These are phyloP conservation scores for Myxozyma neglecta DNA, from an alignment of 805 yeast species.

Conservation along the genomic window DNA sequence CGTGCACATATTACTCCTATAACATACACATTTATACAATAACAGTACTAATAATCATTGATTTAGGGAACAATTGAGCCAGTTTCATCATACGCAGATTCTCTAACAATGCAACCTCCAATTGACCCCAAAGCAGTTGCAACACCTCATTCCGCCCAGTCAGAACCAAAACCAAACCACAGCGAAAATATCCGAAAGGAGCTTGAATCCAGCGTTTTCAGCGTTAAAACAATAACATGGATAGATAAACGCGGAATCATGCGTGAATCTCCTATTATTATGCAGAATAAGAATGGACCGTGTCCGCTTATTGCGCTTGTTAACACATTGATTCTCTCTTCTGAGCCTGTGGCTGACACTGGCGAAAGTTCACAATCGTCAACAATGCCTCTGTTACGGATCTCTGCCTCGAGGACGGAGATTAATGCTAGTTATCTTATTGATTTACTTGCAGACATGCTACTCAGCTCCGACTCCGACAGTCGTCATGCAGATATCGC, in stretches of 20 bases:
- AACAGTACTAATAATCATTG: too few species aligned
- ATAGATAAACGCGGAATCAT: conserved; percentile 14
- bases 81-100: too few species aligned
- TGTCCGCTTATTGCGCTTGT: conserved; percentile 80
- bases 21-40: not conserved
- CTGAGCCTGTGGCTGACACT: conserved; percentile 32
- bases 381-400: conserved; percentile 9
- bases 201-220: conserved; percentile 22
- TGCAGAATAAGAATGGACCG: conserved; percentile 84
- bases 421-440: conserved; percentile 48
- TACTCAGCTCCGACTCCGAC: conserved; percentile 38
- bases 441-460: conserved; percentile 52
- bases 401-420: conserved; percentile 21
- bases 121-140: not conserved
- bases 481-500: conserved; percentile 35
- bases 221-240: conserved; percentile 23
- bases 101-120: not conserved
- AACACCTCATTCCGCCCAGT: not conserved
- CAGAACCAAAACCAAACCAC: not conserved
- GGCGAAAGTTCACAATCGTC: too few species aligned
- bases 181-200: not conserved
- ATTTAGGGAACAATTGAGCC: too few species aligned
- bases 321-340: conserved; percentile 63
- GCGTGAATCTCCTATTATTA: conserved; percentile 46
- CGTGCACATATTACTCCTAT: not conserved